These are phyloP conservation scores for Verbena officinalis DNA, from an alignment of 257 asterid species.

Conservation along the genomic window DNA sequence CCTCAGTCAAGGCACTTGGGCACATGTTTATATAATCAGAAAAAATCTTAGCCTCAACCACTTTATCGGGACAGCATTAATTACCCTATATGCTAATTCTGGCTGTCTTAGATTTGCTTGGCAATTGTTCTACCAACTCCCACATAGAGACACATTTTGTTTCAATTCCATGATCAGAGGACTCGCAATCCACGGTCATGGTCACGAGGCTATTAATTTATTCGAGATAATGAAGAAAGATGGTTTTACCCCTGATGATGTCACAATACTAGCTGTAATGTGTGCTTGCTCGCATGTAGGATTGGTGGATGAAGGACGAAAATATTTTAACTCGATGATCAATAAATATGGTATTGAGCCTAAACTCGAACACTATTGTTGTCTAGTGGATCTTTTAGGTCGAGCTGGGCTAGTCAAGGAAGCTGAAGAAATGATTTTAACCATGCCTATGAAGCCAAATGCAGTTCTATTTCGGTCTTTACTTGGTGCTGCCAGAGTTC, in stretches of 20 bases:
- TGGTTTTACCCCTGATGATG: constrained; percentile 49
- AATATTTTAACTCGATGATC: constrained; percentile 50
- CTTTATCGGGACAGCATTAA: constrained; percentile 57
- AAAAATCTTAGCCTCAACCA: constrained; percentile 45
- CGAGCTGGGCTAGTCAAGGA: constrained; percentile 62
- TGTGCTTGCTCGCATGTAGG: constrained; percentile 76
- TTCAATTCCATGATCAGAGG: constrained; percentile 77
- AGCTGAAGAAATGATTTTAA: constrained; percentile 43
- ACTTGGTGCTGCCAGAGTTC: constrained; percentile 67
- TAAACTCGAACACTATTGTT: constrained; percentile 65
- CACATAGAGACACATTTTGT: constrained; percentile 51
- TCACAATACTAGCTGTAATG: constrained; percentile 58
- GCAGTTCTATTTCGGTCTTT: constrained; percentile 64
- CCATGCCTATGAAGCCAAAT: constrained; percentile 63
- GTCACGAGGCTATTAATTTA: constrained; percentile 52
- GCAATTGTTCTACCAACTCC: constrained; percentile 52
- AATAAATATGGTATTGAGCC: constrained; percentile 51
- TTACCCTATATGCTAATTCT: constrained; percentile 57
- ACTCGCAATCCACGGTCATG: constrained; percentile 65
- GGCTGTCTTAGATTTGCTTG: constrained; percentile 56
- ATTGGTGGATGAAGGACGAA: constrained; percentile 61
- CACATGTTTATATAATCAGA: constrained; percentile 49
- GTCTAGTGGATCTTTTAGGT: constrained; percentile 71
- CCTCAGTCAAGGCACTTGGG: constrained; percentile 64
- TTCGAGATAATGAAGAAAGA: constrained; percentile 51